Percentiles rank a stretch among this genome's conserved stretches.
Conservation (phyloP, 2,329 filamentous ascomycete species). For the Ascocoryne sarcoides region DNA sequence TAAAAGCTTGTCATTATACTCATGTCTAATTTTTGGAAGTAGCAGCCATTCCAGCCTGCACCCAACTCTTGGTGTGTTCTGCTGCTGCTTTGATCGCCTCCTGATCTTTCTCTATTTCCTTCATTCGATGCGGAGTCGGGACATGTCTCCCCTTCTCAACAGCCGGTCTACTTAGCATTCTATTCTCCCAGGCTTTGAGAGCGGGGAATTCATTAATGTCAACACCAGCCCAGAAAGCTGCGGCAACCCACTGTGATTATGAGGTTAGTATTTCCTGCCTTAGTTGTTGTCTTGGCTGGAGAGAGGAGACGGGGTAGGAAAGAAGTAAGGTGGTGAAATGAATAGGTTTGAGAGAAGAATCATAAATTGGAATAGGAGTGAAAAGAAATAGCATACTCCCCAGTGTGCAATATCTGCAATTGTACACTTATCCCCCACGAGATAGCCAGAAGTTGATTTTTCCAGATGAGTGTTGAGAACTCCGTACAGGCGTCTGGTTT, state of each 20-base stretch:
- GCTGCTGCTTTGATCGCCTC: constrained; percentile 50
- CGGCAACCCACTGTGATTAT: not conserved
- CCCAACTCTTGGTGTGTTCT: constrained; percentile 48
- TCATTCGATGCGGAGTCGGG: constrained; percentile 55
- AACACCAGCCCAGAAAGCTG: constrained; percentile 41
- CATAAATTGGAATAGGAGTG: no score
- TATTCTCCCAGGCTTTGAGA: constrained; percentile 69
- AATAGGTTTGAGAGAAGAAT: not conserved
- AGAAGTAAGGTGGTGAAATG: not conserved
- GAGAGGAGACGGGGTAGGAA: no score
- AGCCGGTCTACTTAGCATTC: constrained; percentile 58
- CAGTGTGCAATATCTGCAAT: constrained; percentile 74
- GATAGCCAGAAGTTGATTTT: constrained; percentile 44
- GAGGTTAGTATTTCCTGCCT: not conserved
- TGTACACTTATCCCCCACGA: constrained; percentile 60
- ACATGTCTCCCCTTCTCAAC: constrained; percentile 71
- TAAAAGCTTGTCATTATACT: no score
- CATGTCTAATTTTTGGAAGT: constrained; percentile 22
- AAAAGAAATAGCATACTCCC: constrained; percentile 44
- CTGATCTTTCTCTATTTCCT: constrained; percentile 36
- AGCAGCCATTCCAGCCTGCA: constrained; percentile 56
- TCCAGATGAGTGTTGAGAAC: constrained; percentile 66
- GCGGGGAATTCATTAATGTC: constrained; percentile 68
- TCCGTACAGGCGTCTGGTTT: constrained; percentile 73
- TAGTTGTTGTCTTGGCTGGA: no score